phyloP scores from a whole-genome alignment of 495 filamentous ascomycete genomes.

The Podospora pseudopauciseta region DNA sequence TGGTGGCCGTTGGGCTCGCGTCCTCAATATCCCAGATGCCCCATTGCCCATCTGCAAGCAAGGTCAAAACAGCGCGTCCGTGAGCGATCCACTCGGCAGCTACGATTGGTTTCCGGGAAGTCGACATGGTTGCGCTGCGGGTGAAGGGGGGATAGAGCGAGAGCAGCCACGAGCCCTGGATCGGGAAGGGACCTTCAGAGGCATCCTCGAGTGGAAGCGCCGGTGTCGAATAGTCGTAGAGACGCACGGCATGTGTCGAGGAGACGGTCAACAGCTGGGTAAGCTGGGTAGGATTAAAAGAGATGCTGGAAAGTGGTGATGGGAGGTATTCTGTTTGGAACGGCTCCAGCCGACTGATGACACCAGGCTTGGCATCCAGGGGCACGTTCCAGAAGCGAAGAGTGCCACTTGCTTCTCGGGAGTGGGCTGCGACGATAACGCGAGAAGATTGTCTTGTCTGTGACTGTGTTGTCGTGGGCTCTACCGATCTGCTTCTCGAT shows the following conservation, averaged over 20 bases:
- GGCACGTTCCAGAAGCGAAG: conserved; percentile 47
- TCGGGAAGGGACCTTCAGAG: conserved; percentile 47
- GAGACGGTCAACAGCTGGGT: conserved; percentile 67
- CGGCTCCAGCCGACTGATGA: conserved; percentile 47
- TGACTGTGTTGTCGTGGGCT: conserved; percentile 26
- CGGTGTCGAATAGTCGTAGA: conserved; percentile 52
- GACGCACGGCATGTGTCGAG: conserved; percentile 62
- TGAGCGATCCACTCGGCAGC: conserved; percentile 79
- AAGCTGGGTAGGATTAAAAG: conserved; percentile 66
- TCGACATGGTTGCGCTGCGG: conserved; percentile 38
- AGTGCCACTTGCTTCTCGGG: conserved; percentile 61
- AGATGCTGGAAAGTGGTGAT: conserved; percentile 60
- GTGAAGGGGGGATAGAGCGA: conserved; percentile 68
- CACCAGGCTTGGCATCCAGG: conserved; percentile 37
- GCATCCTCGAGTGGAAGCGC: conserved; percentile 45
- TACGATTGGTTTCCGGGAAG: conserved; percentile 69
- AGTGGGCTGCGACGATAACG: conserved; percentile 52
- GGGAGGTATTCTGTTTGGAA: conserved; percentile 63
- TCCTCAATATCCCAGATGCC: conserved; percentile 87
- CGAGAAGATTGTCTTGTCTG: conserved; percentile 18
- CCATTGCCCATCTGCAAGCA: conserved; percentile 87
- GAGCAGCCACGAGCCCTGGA: conserved; percentile 61
- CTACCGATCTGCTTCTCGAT: conserved; percentile 36
- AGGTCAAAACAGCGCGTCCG: conserved; percentile 69
- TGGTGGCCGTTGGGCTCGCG: conserved; percentile 42